Percentiles rank a stretch among this genome's conserved stretches.
These are phyloP conservation scores for Penicillium soppii DNA, from an alignment of 495 filamentous ascomycete genomes.

Conservation along the genomic window DNA sequence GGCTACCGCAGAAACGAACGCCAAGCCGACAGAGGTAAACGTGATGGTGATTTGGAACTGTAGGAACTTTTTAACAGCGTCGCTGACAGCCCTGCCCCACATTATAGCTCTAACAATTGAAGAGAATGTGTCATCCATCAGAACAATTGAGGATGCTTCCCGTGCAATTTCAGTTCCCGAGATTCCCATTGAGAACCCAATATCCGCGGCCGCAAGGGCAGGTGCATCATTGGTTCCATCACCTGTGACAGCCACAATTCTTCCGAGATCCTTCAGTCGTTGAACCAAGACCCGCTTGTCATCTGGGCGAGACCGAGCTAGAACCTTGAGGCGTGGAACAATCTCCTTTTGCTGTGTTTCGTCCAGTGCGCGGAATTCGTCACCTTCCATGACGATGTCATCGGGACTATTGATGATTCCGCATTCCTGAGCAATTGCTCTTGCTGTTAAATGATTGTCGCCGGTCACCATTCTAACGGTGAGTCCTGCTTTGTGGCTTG, in stretches of 20 bases:
- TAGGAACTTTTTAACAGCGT: slow-evolving; percentile 75
- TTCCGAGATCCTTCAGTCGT: slow-evolving; percentile 62
- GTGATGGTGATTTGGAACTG: slow-evolving; percentile 83
- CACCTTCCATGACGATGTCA: slow-evolving; percentile 71
- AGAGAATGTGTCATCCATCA: slow-evolving; percentile 79
- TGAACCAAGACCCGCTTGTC: slow-evolving; percentile 72
- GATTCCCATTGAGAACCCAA: slow-evolving; percentile 83
- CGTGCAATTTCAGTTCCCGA: slow-evolving; percentile 79
- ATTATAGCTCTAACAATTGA: slow-evolving; percentile 74
- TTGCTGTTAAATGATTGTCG: slow-evolving; percentile 71
- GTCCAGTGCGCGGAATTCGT: slow-evolving; percentile 66
- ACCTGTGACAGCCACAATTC: slow-evolving; percentile 72
- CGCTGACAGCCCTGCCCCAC: slow-evolving; percentile 76
- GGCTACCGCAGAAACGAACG: slow-evolving; percentile 66
- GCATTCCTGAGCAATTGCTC: slow-evolving; percentile 72
- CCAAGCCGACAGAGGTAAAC: slow-evolving; percentile 69
- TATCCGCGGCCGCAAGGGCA: slow-evolving; percentile 71
- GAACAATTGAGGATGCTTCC: slow-evolving; percentile 74
- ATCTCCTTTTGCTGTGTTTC: slow-evolving; percentile 60
- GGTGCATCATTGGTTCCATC: slow-evolving; percentile 81
- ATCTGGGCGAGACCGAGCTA: slow-evolving; percentile 74
- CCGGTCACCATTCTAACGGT: slow-evolving; percentile 76
- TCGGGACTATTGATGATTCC: slow-evolving; percentile 64
- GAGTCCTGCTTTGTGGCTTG: slow-evolving; percentile 69
- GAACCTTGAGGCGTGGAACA: slow-evolving; percentile 67